Conservation (phyloP, 148 eudicot genomes). For the Chenopodium berlandieri region DNA sequence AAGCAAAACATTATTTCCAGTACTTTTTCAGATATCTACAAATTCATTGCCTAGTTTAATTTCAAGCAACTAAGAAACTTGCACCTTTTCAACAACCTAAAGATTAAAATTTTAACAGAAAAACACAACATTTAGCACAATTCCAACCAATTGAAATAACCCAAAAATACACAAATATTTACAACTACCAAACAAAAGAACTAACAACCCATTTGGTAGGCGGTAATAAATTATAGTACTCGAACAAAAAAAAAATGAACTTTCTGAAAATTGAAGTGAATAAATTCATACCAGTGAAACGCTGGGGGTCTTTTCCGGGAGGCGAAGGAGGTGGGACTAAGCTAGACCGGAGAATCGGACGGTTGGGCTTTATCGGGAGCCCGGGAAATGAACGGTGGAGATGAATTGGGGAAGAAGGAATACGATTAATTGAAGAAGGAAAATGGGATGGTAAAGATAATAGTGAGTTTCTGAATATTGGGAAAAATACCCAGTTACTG, state of each 20-base stretch:
- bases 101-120: neutral
- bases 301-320: constrained; percentile 21
- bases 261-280: neutral
- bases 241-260: neutral
- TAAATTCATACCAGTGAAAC: constrained; percentile 29
- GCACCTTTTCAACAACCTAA: neutral
- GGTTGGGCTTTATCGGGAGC: constrained; percentile 17
- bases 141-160: neutral
- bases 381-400: constrained; percentile 37
- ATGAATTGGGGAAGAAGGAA: constrained; percentile 23
- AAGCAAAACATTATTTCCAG: neutral
- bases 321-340: constrained; percentile 48
- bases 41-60: too few species aligned
- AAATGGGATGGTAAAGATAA: constrained; percentile 5
- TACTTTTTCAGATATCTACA: neutral
- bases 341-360: constrained; percentile 30
- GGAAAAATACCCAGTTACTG: neutral
- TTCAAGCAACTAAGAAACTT: neutral
- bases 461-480: neutral
- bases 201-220: neutral
- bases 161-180: too few species aligned
- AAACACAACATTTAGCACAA: neutral
- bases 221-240: too few species aligned
- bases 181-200: neutral
- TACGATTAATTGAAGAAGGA: constrained; percentile 10